Conservation (phyloP, 139 green algal genomes). For the Closterium sp. region DNA sequence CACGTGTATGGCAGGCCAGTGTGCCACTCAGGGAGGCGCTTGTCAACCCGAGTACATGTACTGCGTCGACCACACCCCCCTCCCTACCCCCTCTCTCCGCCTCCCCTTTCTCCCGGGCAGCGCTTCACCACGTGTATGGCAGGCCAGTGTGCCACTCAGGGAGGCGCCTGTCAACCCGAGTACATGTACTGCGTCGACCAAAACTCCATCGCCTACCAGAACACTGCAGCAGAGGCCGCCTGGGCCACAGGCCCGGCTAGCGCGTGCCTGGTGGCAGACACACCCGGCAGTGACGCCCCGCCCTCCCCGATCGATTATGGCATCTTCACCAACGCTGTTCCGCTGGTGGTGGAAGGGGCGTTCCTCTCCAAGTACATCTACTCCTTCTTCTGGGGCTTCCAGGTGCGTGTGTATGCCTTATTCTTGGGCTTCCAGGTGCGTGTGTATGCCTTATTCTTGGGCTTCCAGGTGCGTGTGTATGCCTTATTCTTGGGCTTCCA, state of each 20-base stretch:
- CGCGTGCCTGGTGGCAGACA: not conserved
- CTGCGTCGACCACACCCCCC: not conserved
- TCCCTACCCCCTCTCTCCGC: too few species aligned
- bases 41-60: not conserved
- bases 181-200: not conserved
- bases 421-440: not conserved
- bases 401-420: not conserved
- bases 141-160: not conserved
- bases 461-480: too few species aligned
- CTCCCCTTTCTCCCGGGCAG: not conserved
- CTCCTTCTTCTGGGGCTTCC: slow-evolving; percentile 18
- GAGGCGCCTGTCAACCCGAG: not conserved
- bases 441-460: not conserved
- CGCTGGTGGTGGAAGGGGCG: not conserved
- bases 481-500: too few species aligned
- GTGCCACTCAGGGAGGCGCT: not conserved
- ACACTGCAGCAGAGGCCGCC: not conserved
- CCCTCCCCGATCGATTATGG: not conserved
- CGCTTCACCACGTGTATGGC: not conserved
- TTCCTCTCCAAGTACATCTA: slow-evolving; percentile 7
- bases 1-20: not conserved
- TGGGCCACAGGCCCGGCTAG: not conserved
- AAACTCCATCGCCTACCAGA: not conserved
- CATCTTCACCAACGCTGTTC: slow-evolving; percentile 12
- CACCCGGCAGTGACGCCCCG: not conserved